Conservation (phyloP, 139 green algal genomes). For the Mychonastes homosphaera region DNA sequence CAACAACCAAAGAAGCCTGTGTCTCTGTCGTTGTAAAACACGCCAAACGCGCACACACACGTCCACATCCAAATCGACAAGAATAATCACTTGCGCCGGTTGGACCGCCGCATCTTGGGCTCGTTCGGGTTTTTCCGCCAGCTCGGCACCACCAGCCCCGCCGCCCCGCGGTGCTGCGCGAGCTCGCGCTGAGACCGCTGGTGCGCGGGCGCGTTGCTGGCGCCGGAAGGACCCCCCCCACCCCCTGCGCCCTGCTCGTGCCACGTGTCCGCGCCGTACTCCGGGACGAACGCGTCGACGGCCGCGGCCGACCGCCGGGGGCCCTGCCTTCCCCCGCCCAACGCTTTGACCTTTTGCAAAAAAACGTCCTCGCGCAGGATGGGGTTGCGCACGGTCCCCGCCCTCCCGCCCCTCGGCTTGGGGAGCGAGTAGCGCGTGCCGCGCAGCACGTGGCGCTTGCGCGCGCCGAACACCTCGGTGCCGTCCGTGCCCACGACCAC, state of each 20-base stretch:
- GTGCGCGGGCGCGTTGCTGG: too few relatives aligned
- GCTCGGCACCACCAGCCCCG: constrained; percentile 33
- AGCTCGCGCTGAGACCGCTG: background rate
- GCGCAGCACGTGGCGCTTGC: constrained; percentile 63
- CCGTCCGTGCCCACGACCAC: constrained; percentile 60
- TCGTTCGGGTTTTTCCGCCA: too few relatives aligned
- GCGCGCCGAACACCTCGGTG: constrained; percentile 62
- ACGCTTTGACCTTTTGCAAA: constrained; percentile 34
- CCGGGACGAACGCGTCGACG: constrained; percentile 64
- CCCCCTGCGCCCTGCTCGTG: constrained; percentile 24
- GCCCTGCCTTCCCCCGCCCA: constrained; percentile 15
- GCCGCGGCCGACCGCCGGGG: constrained; percentile 14
- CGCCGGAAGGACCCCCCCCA: background rate
- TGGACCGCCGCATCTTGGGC: too few relatives aligned
- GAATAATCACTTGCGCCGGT: too few relatives aligned
- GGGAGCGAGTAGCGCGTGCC: constrained; percentile 82
- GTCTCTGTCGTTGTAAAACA: too few relatives aligned
- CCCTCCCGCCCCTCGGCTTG: constrained; percentile 62
- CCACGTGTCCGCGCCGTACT: constrained; percentile 59
- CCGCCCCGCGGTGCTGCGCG: constrained; percentile 15
- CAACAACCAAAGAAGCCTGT: too few relatives aligned
- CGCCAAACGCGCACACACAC: too few relatives aligned
- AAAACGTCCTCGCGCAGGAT: constrained; percentile 86
- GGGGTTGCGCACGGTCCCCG: constrained; percentile 25
- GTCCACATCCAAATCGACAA: too few relatives aligned